Evolutionary conservation across 2,329 filamentous ascomycete species (phyloP).

Genomic region (Paraphaeosphaeria sporulosa): DNA sequence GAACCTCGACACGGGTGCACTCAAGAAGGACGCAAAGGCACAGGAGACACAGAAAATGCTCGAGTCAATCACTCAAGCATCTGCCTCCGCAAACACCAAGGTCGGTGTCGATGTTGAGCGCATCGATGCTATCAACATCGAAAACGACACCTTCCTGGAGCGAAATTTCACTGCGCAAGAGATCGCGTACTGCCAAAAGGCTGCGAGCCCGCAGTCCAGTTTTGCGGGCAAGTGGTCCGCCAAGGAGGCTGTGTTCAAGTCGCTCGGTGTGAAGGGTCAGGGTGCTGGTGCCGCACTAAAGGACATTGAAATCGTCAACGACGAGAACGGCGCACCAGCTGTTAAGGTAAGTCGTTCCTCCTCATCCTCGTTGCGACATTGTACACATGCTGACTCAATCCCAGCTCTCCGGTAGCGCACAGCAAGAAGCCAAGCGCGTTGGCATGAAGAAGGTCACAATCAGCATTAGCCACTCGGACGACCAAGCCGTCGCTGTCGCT

Average conservation of each 20-base stretch:
- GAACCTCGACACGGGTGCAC: conserved; percentile 61
- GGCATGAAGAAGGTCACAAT: conserved; percentile 89
- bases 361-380: not conserved
- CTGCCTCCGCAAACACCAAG: conserved; percentile 68
- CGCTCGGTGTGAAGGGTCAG: conserved; percentile 83
- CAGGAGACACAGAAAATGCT: conserved; percentile 77
- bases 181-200: conserved; percentile 84
- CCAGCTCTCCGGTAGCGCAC: conserved; percentile 86
- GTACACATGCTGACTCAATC: conserved; percentile 21
- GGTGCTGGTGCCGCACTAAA: conserved; percentile 89
- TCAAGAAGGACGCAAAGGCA: conserved; percentile 65
- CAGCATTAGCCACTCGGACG: conserved; percentile 95
- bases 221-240: conserved; percentile 97
- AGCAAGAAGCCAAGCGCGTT: conserved; percentile 81
- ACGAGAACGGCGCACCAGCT: conserved; percentile 80
- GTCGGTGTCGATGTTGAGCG: conserved; percentile 95
- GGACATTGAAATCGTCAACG: conserved; percentile 90
- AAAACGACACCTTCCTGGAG: conserved; percentile 92
- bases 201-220: conserved; percentile 81
- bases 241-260: conserved; percentile 99
- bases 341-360: conserved; percentile 74
- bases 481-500: conserved; percentile 92
- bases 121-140: conserved; percentile 85
- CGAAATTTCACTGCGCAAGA: conserved; percentile 91
- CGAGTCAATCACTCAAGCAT: conserved; percentile 76